Conservation (phyloP, 805 yeast genomes). For the Brettanomyces nanus region DNA sequence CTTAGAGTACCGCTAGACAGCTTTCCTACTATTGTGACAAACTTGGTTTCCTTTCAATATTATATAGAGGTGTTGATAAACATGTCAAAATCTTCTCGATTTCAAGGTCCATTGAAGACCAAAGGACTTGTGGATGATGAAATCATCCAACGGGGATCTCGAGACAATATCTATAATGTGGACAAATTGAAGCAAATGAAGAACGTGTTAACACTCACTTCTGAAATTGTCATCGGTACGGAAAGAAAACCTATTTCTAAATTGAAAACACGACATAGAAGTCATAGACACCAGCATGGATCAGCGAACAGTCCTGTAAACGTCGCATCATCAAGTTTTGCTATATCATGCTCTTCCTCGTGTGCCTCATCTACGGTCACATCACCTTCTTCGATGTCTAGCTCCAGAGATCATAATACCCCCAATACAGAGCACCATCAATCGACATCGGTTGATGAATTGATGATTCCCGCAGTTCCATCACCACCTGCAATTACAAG, state of each 20-base stretch:
- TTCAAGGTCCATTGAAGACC: constrained; percentile 11
- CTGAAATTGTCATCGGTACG: constrained; percentile 78
- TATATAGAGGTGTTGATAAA: constrained; percentile 80
- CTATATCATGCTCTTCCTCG: not conserved
- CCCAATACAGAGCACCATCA: not conserved
- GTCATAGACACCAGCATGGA: not conserved
- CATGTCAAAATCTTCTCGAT: constrained; percentile 41
- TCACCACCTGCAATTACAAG: constrained; percentile 4
- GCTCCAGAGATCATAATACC: not conserved
- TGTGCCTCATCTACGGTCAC: not conserved
- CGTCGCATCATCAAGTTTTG: not conserved
- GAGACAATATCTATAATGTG: constrained; percentile 54
- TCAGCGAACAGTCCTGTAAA: not conserved
- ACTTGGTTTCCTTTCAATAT: constrained; percentile 72
- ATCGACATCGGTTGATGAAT: not conserved
- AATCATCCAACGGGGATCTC: constrained; percentile 13
- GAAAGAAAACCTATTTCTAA: constrained; percentile 37
- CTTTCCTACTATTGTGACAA: constrained; percentile 72
- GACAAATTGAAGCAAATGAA: constrained; percentile 68
- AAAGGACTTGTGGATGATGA: constrained; percentile 17
- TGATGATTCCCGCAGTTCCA: constrained; percentile 7
- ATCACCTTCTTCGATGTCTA: not conserved
- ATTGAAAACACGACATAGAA: constrained; percentile 11
- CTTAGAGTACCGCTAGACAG: constrained; percentile 75
- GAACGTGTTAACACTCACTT: constrained; percentile 73